A percentile compares a stretch with the other conserved stretches of the same genome.
phyloP scores from a whole-genome alignment of 768 basidiomycete species.

The Mycena polygramma region DNA sequence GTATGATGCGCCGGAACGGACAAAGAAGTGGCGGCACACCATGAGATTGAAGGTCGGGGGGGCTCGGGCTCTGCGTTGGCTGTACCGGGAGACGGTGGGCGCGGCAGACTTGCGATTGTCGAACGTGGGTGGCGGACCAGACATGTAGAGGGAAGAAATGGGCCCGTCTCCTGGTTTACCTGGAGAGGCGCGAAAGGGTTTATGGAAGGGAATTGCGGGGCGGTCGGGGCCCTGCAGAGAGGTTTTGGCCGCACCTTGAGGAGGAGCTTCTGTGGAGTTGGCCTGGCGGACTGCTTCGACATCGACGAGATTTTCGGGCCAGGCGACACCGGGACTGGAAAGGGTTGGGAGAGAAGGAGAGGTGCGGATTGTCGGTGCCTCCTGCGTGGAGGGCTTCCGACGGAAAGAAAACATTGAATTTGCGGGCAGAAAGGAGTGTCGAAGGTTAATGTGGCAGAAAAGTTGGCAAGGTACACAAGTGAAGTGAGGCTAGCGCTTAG shows the following conservation, averaged over 20 bases:
- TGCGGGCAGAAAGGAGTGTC: constrained; percentile 30
- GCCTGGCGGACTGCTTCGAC: constrained; percentile 71
- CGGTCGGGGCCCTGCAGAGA: constrained; percentile 69
- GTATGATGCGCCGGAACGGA: constrained; percentile 17
- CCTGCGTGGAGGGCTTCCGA: constrained; percentile 71
- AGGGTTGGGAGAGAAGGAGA: constrained; percentile 88
- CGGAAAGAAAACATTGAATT: constrained; percentile 80
- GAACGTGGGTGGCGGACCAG: constrained; percentile 72
- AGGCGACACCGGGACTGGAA: constrained; percentile 79
- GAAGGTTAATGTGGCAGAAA: constrained; percentile 30
- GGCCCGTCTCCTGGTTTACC: constrained; percentile 61
- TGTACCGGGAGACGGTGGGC: constrained; percentile 59
- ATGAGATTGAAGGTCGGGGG: constrained; percentile 90
- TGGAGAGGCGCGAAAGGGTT: constrained; percentile 77
- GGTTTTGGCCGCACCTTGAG: constrained; percentile 79
- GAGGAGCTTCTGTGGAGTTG: constrained; percentile 51
- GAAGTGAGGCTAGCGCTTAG: too few species aligned
- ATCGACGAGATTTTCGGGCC: constrained; percentile 89
- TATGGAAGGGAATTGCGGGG: constrained; percentile 81
- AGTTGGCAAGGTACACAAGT: constrained; percentile 27
- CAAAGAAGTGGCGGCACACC: constrained; percentile 57
- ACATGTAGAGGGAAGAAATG: constrained; percentile 82
- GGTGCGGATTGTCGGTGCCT: constrained; percentile 67
- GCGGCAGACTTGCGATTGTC: constrained; percentile 64
- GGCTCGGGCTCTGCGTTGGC: constrained; percentile 73